Evolutionary conservation across 2,329 filamentous ascomycete genomes (phyloP), one percentile per base, ranked within the genome.

Genomic region (Fulvia fulva): DNA sequence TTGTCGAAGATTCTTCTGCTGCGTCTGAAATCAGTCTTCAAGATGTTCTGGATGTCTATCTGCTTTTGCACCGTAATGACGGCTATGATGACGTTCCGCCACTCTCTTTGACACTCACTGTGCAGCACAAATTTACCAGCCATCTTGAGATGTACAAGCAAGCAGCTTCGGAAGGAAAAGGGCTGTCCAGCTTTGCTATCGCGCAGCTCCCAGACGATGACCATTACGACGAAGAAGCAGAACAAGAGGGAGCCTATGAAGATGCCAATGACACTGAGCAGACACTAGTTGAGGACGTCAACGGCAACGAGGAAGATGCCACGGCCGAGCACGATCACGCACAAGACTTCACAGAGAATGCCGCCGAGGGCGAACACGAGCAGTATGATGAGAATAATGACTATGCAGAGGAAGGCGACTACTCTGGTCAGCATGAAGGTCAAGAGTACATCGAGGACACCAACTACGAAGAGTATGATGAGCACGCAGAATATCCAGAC

Each of bases 21-120:
- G 70, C 78, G 50, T 73, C 76, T 63, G 73, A 78, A 65, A 72
- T 81, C 61, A 80, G 80, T 50, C 74, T 88, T 53, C 74, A 79
- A 47, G 78, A 86, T 57, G 75, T 89, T 46, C 72, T 88, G 58
- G 78, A 83, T 53, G 70, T 87, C 47, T 87, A 86, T 66, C 71
- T 85, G 58, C 76, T 78, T 16, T 74, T 89, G 47, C 79, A 82
- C 63, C 77, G 77, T 30, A 85, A 88, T 66, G 85, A 87, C 68
- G 82, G 79, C 23, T 70, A 77, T 22, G 71, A 77, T 22, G 78
- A 80, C 1, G 78, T 81, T 30, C 80, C 83, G 16, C 76, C 87
- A n/a, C 83, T 84, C 64, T 66, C 63, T 30, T 74, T 88, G 56
- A 77, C 77, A 9, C 74, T 89, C 52, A 76, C 75, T 53, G 80